Percentiles rank a stretch among this genome's conserved stretches.
These are phyloP conservation scores for Exophiala oligosperma DNA, from an alignment of 2,329 filamentous ascomycete genomes.

Conservation along the genomic window DNA sequence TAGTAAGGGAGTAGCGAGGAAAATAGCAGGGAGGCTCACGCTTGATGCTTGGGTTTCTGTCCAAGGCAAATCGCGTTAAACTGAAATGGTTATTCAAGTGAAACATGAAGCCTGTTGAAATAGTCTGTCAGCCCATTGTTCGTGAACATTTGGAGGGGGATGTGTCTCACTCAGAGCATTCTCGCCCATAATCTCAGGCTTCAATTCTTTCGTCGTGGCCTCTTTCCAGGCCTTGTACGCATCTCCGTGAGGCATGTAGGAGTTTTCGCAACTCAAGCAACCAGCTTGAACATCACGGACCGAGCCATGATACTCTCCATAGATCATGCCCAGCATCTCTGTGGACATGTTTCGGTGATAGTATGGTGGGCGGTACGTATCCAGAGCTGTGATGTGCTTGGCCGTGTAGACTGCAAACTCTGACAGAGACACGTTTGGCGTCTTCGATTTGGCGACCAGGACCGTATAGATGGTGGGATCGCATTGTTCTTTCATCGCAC, in stretches of 20 bases:
- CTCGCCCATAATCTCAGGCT: neutral
- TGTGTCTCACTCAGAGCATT: neutral
- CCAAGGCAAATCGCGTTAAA: conserved; percentile 7
- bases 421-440: conserved; percentile 32
- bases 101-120: conserved; percentile 8
- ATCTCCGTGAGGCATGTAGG: conserved; percentile 13
- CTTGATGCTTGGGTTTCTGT: neutral
- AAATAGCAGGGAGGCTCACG: neutral
- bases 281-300: conserved; percentile 3
- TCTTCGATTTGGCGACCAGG: conserved; percentile 38
- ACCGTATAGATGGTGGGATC: conserved; percentile 44
- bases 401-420: conserved; percentile 42
- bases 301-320: conserved; percentile 9
- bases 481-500: conserved; percentile 41
- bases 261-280: conserved; percentile 5
- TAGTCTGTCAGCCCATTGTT: neutral
- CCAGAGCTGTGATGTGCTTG: conserved; percentile 37
- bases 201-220: neutral
- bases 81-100: conserved; percentile 6
- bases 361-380: conserved; percentile 43
- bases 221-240: conserved; percentile 1
- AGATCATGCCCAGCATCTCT: conserved; percentile 39
- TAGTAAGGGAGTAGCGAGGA: neutral
- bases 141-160: neutral
- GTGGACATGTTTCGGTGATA: conserved; percentile 44